A percentile compares a stretch with the other conserved stretches of the same genome.
Evolutionary conservation across 2,329 filamentous ascomycete species (phyloP).

Genomic region (Ophiobolus disseminans): DNA sequence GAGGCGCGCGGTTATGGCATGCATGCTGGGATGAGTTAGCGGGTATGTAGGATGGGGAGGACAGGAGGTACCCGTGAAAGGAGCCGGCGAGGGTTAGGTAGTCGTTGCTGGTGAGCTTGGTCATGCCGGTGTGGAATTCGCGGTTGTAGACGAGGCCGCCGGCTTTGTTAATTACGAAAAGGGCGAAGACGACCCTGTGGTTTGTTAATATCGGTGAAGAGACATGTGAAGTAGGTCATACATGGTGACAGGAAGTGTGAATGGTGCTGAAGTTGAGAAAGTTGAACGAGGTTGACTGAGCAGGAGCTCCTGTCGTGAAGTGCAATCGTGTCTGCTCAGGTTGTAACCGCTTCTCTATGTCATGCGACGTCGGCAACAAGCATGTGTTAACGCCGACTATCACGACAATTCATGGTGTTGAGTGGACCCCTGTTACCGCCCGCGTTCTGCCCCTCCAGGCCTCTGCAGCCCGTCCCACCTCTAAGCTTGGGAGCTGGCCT

Average conservation of each 20-base stretch:
- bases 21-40: slow-evolving; percentile 56
- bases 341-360: not conserved
- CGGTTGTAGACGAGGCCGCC: slow-evolving; percentile 96
- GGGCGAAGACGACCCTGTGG: slow-evolving; percentile 88
- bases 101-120: slow-evolving; percentile 92
- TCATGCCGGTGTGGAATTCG: slow-evolving; percentile 85
- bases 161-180: slow-evolving; percentile 99
- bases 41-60: not conserved
- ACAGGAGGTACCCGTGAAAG: slow-evolving; percentile 81
- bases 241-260: too few species aligned
- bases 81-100: slow-evolving; percentile 96
- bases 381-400: slow-evolving; percentile 1
- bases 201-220: slow-evolving; percentile 4
- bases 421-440: slow-evolving; percentile 14
- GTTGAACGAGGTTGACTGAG: too few species aligned
- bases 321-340: too few species aligned
- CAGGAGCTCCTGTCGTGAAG: too few species aligned
- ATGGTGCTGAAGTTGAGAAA: too few species aligned
- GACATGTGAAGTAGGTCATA: not conserved
- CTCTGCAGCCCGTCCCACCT: slow-evolving; percentile 10
- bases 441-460: slow-evolving; percentile 24
- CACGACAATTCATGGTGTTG: slow-evolving; percentile 7
- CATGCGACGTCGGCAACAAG: not conserved
- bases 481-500: slow-evolving; percentile 9
- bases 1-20: slow-evolving; percentile 64